Evolutionary conservation across 1,284 basidiomycete genomes (phyloP), one percentile per base, ranked within the genome.

Genomic region (Agroathelia rolfsii): DNA sequence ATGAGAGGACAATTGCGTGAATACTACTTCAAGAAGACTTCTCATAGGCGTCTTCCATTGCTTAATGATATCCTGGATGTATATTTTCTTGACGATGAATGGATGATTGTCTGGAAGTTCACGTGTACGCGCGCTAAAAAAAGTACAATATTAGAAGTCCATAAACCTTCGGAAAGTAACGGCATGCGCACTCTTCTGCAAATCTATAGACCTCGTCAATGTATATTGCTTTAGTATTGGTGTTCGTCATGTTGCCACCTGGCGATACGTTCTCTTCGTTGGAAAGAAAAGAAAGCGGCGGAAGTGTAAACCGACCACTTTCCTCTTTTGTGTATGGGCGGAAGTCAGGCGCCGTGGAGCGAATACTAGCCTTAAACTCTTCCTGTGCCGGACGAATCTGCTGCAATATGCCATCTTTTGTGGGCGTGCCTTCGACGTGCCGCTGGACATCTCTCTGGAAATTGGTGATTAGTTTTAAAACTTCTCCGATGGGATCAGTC

Each of bases 81-180:
- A 72, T 0, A 48, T 39, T 4, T 61, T 46, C 17, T 72, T 70
- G 0, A 80, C 74, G 0, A 69, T 57, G 41, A 77, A 83, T 0
- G 80, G 80, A 38, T 66, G 71, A 39, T 70, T 67, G 10, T 67
- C 73, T 0, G 80, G 78, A 0, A 84, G 59, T 46, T 84, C 77
- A 3, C 78, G 71, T 0, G 77, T 77, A 1, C 71, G 64, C 0
- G 76, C 68, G 6, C 81, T 84, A 22, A 27, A 10, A 8, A 5
- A n/a, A 29, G 10, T 17, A 34, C 18, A 27, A 3, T 10, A 16
- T 16, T 12, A 24, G 26, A 4, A 4, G 5, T 14, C 8, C 21
- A 6, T 13, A 13, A 16, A 8, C 1, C 14, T 14, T 23, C 21
- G 12, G 9, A 22, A 34, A 19, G 12, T 29, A 13, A 23, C 30